Percentiles rank a stretch among this genome's conserved stretches.
Conservation (phyloP, 495 filamentous ascomycete genomes). For the Parathielavia hyrcaniae region DNA sequence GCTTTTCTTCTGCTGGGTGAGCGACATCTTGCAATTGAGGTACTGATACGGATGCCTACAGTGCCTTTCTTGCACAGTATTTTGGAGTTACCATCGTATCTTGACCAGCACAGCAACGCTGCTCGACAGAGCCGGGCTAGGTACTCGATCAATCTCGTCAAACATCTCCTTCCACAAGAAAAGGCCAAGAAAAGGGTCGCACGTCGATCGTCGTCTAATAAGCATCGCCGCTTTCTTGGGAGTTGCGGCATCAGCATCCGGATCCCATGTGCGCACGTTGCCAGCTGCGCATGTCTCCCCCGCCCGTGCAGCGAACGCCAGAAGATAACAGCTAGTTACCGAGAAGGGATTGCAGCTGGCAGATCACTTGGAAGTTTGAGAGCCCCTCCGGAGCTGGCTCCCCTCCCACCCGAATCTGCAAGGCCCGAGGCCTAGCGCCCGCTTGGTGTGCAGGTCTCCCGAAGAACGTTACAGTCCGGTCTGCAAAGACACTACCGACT, state of each 20-base stretch:
- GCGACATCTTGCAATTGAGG: neutral
- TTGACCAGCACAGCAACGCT: neutral
- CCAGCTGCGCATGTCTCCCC: slow-evolving; percentile 15
- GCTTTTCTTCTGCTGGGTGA: slow-evolving; percentile 1
- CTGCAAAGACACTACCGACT: slow-evolving; percentile 2
- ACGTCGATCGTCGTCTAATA: neutral
- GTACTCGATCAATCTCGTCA: neutral
- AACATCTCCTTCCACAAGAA: neutral
- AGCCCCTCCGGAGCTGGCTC: neutral
- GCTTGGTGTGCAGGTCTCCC: slow-evolving; percentile 19
- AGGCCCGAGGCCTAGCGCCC: slow-evolving; percentile 25
- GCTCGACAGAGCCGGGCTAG: neutral
- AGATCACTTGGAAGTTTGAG: slow-evolving; percentile 9
- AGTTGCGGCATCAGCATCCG: slow-evolving; percentile 18
- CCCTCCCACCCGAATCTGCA: slow-evolving; percentile 6
- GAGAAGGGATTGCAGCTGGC: slow-evolving; percentile 2
- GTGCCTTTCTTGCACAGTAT: neutral
- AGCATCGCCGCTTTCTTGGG: neutral
- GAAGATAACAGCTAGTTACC: slow-evolving; percentile 11
- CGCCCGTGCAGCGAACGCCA: slow-evolving; percentile 2
- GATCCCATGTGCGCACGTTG: slow-evolving; percentile 26
- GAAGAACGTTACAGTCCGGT: neutral
- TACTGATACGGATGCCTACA: neutral
- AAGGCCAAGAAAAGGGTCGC: no score
- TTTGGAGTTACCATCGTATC: neutral